Evolutionary conservation across 2,329 filamentous ascomycete genomes (phyloP).

Genomic region (Hysterium pulicare): DNA sequence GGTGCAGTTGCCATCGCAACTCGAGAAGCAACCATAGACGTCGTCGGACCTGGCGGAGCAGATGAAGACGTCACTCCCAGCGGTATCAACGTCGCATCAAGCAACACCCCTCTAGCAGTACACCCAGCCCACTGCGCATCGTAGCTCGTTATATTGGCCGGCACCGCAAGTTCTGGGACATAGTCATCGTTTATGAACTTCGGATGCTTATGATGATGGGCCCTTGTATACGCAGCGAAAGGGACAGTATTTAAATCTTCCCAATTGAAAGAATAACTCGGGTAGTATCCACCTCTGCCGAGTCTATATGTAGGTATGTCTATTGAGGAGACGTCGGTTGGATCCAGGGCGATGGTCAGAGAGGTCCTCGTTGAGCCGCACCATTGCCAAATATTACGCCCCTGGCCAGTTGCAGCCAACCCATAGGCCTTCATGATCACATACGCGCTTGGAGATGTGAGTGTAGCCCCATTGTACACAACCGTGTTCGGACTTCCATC

Average conservation of each 20-base stretch:
- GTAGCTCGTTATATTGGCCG: not conserved
- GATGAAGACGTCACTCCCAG: not conserved
- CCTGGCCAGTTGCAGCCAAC: not conserved
- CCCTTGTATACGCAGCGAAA: not conserved
- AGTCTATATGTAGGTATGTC: not conserved
- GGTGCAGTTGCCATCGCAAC: too few relatives aligned
- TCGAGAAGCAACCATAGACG: too few relatives aligned
- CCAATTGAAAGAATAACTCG: not conserved
- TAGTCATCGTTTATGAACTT: not conserved
- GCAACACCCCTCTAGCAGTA: not conserved
- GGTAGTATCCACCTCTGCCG: not conserved
- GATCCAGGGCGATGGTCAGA: not conserved
- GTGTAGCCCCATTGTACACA: not conserved
- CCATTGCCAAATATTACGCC: not conserved
- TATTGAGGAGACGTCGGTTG: not conserved
- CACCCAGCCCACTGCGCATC: not conserved
- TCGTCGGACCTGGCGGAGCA: not conserved
- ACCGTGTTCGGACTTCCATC: not conserved
- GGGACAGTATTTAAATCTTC: not conserved
- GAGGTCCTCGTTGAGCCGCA: not conserved
- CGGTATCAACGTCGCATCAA: not conserved
- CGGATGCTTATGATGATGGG: not conserved
- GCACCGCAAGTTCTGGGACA: not conserved
- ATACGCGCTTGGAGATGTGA: not conserved
- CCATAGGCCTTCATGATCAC: not conserved